Evolutionary conservation across 1,284 basidiomycete species (phyloP).

Genomic region (Moesziomyces sp.): DNA sequence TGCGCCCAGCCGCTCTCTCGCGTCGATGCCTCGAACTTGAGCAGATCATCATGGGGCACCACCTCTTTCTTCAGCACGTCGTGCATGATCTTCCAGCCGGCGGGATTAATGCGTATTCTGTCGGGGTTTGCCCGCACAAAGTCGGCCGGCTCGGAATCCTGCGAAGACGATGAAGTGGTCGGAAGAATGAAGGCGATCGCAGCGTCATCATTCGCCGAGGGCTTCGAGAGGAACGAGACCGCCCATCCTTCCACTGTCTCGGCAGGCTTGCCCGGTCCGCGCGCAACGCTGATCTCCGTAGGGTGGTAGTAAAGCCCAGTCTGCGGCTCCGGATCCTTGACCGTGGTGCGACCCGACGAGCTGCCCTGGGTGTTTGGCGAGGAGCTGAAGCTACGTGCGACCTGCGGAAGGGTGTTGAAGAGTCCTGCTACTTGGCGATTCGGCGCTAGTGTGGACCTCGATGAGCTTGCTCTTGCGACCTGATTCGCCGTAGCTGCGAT

Average conservation of each 20-base stretch:
- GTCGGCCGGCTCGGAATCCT: slow-evolving; percentile 28
- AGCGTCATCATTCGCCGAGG: slow-evolving; percentile 17
- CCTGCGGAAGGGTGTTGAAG: not conserved
- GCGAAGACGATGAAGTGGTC: slow-evolving; percentile 17
- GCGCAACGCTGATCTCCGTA: slow-evolving; percentile 32
- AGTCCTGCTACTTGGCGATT: too few relatives aligned
- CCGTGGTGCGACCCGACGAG: slow-evolving; percentile 22
- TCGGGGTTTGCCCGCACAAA: slow-evolving; percentile 52
- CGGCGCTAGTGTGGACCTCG: not conserved
- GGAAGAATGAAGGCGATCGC: slow-evolving; percentile 45
- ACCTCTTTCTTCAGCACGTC: slow-evolving; percentile 51
- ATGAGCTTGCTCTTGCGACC: not conserved
- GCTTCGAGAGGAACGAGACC: slow-evolving; percentile 38
- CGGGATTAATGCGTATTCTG: slow-evolving; percentile 48
- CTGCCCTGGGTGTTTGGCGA: not conserved
- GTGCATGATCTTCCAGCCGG: slow-evolving; percentile 59
- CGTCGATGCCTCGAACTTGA: slow-evolving; percentile 58
- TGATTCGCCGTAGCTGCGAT: not conserved
- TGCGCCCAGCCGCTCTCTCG: slow-evolving; percentile 63
- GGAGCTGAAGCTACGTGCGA: slow-evolving; percentile 6
- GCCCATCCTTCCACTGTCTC: slow-evolving; percentile 44
- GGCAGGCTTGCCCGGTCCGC: slow-evolving; percentile 9
- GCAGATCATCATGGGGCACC: slow-evolving; percentile 53
- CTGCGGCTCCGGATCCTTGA: slow-evolving; percentile 42
- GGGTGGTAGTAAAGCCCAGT: slow-evolving; percentile 58